Conservation (phyloP, 495 filamentous ascomycete genomes). For the Glonium stellatum region DNA sequence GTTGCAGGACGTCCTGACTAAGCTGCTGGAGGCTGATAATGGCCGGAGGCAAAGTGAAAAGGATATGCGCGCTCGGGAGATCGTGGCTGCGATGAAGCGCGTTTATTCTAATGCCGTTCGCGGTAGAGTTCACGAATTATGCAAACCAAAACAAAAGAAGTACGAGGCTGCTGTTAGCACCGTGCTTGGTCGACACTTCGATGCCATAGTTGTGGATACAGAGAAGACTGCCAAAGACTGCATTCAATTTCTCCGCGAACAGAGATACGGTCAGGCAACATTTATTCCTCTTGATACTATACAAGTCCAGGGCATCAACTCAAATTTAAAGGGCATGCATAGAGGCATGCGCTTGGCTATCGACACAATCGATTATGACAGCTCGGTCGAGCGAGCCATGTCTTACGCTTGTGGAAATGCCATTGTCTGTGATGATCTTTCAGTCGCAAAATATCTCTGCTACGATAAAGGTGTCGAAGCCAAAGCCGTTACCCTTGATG, state of each 20-base stretch:
- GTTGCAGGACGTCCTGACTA: constrained; percentile 67
- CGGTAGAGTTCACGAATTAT: constrained; percentile 83
- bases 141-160: constrained; percentile 93
- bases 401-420: constrained; percentile 90
- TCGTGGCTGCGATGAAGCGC: constrained; percentile 76
- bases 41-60: constrained; percentile 76
- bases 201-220: constrained; percentile 91
- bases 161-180: constrained; percentile 88
- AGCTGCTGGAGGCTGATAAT: constrained; percentile 74
- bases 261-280: constrained; percentile 74
- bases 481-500: constrained; percentile 88
- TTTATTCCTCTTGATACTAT: constrained; percentile 97
- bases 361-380: constrained; percentile 92
- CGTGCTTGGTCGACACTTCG: constrained; percentile 85
- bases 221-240: constrained; percentile 92
- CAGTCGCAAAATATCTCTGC: constrained; percentile 80
- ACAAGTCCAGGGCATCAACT: constrained; percentile 80
- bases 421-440: constrained; percentile 85
- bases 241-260: constrained; percentile 87
- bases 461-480: constrained; percentile 80
- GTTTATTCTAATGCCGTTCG: constrained; percentile 80
- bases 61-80: constrained; percentile 68
- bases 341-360: constrained; percentile 83
- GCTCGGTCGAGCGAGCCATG: constrained; percentile 80
- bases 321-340: constrained; percentile 81